Evolutionary conservation across 108 stramenopile species (phyloP), one percentile per base, ranked within the genome.

Genomic region (Fragilaria radians): DNA sequence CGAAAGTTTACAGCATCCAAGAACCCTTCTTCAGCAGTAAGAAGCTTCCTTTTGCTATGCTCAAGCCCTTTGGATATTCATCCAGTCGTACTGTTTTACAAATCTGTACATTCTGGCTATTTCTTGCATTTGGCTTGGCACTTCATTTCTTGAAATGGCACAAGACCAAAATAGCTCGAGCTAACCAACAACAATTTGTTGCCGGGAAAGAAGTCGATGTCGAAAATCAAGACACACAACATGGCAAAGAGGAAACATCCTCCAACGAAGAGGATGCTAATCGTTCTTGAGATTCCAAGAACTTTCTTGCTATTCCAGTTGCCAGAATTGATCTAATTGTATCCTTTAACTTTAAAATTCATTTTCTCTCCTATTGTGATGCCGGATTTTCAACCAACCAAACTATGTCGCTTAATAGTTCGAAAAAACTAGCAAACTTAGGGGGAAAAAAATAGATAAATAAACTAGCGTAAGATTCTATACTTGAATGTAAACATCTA

Each of bases 61-160:
- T 89, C 32, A 86, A 89, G 62, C 82, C 85, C 14, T 89, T 89
- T 73, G 88, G 88, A 17, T 89, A 86, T 71, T 82, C 76, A 32
- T 67, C 76, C 32, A 68, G 64, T 14, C 72, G 85, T 48, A 86
- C 88, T 32, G 74, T 82, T 5, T 54, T 89, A 5, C 76, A 86
- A 52, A 76, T 86, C 21, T 68, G 59, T 28, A 60, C 60, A 46
- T 89, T 82, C 48, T 89, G 88, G 88, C 29, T 22, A 18, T 86
- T 80, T 72, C 57, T 89, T 5, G 23, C 59, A 2, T 67, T 89
- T 19, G 63, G 70, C 23, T 24, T 65, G 5, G 1, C 64, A 28
- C 56, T 84, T n/a, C 88, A 89, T 46, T 73, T 62, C 48, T 62
- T 77, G 50, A 79, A 83, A 56, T 65, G 36, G 34, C 28, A 28